phyloP scores from a whole-genome alignment of 768 basidiomycete species.

The Lactarius deliciosus region DNA sequence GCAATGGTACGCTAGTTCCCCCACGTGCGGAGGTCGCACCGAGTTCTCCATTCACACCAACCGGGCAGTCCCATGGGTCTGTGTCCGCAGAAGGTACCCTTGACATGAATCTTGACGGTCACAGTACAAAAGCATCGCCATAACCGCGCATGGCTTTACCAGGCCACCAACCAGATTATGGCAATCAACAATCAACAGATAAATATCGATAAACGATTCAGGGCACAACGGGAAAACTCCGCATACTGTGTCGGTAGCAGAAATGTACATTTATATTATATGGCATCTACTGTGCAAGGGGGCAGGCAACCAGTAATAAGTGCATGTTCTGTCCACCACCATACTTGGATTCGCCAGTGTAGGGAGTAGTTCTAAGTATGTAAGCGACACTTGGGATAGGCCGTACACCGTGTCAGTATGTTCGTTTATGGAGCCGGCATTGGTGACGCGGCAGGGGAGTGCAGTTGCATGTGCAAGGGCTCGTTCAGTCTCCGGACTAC shows the following conservation, averaged over 20 bases:
- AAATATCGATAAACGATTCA: neutral
- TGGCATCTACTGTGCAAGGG: neutral
- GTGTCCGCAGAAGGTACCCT: slow-evolving; percentile 14
- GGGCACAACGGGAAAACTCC: neutral
- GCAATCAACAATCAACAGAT: slow-evolving; percentile 3
- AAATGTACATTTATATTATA: neutral
- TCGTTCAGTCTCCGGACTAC: slow-evolving; percentile 62
- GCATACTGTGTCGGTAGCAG: neutral
- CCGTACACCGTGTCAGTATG: neutral
- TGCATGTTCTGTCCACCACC: neutral
- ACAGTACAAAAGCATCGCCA: slow-evolving; percentile 1
- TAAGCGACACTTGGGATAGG: neutral
- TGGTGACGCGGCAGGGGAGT: neutral
- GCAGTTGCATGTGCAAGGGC: slow-evolving; percentile 16
- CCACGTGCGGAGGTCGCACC: neutral
- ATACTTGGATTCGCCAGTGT: neutral
- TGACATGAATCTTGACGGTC: slow-evolving; percentile 16
- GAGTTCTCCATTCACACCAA: slow-evolving; percentile 16
- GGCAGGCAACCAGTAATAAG: neutral
- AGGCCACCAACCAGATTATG: slow-evolving; percentile 5
- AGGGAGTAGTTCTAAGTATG: neutral
- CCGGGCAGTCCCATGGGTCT: slow-evolving; percentile 26
- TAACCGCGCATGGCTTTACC: neutral
- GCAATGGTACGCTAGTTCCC: neutral
- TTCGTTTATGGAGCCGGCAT: neutral